Base-by-base conservation (phyloP, 257 asterid species). In the Voacanga thouarsii region DNA sequence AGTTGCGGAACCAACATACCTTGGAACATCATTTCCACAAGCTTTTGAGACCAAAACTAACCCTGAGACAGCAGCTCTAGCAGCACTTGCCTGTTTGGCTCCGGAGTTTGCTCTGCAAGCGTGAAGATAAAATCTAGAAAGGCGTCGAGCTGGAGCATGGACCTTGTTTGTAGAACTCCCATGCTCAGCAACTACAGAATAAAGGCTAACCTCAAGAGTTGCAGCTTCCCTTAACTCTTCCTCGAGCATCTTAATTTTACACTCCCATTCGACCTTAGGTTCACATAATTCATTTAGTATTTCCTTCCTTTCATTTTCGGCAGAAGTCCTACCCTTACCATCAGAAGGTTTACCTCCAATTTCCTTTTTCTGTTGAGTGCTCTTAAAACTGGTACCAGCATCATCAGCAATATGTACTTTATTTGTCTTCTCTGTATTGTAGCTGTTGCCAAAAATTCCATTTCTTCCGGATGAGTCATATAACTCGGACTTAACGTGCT, bases 21-120 rank as follows among this genome's bases (percentile, higher is more conserved):
- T 90, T 14, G 97, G 87, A 64, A 93, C 98, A 78, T 96, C 99
- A 63, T 93, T 90, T 78, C 99, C 98, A 59, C 99, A 96, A 33
- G 97, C 92, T 87, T 89, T 96, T 66, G 98, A 89, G 83, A 96
- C 97, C 81, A 93, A 82, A 80, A 93, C 86, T 66, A 96, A 80
- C 30, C 99, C 99, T 19, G 97, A 93, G 55, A 92, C 82, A 24
- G 89, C 89, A 79, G 98, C 92, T 85, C 91, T 86, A 55, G 97
- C 97, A 21, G 92, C 91, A 80, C 96, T 85, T 61, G 97, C 93
- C 70, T 90, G 90, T 84, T 89, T 93, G 73, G 89, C 88, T 72
- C 79, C 90, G 53, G 90, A 85, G 3, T 88, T 87, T 70, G 63
- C 80, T 78, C 80, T 84, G 80, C 93, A 92, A 76, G 93, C 92